These are phyloP conservation scores for Populus ilicifolia DNA, from an alignment of 345 rosid genomes.

Conservation along the genomic window DNA sequence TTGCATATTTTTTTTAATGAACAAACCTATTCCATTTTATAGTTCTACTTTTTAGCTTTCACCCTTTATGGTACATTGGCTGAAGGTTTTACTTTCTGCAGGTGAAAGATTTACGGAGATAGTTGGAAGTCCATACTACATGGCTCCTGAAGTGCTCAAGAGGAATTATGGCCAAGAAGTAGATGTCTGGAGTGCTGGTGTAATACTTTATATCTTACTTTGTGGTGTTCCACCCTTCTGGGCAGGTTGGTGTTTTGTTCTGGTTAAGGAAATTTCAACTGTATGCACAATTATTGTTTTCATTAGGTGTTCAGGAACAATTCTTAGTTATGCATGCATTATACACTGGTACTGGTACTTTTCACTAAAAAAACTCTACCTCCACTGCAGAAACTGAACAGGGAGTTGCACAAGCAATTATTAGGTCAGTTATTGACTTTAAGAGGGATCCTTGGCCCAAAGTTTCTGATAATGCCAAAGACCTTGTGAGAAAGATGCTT, in stretches of 20 bases:
- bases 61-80: background rate
- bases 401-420: constrained; percentile 35
- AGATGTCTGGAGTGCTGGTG: constrained; percentile 41
- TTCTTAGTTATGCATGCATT: background rate
- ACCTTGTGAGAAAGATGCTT: constrained; percentile 37
- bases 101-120: constrained; percentile 32
- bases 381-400: constrained; percentile 33
- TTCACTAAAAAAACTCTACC: background rate
- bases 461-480: constrained; percentile 33
- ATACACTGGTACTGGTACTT: background rate
- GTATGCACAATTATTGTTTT: background rate
- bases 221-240: constrained; percentile 38
- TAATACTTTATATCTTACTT: constrained; percentile 35
- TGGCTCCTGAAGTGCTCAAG: constrained; percentile 37
- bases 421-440: constrained; percentile 25
- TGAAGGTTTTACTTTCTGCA: constrained; percentile 13
- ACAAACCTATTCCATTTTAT: background rate
- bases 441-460: constrained; percentile 36
- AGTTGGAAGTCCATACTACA: constrained; percentile 38
- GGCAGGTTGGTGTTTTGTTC: constrained; percentile 27
- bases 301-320: background rate
- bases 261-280: background rate
- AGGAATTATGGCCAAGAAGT: constrained; percentile 35
- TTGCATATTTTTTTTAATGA: background rate
- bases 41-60: background rate